Percentiles rank a stretch among this genome's conserved stretches.
Evolutionary conservation across 352 stramenopile species (phyloP).

Genomic region (Blastocystis sp.): DNA sequence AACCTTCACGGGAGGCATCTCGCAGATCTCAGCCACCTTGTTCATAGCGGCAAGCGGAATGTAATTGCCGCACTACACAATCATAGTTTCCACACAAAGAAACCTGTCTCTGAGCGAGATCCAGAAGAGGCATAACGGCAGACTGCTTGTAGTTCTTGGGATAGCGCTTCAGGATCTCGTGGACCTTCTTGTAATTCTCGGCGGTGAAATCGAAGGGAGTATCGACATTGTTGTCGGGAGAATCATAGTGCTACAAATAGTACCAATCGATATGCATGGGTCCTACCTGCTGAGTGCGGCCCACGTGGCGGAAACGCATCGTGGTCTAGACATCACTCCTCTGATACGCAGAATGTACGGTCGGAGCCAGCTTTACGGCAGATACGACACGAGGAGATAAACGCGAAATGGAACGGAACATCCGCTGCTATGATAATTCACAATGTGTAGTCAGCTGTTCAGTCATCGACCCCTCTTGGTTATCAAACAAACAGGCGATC

Average conservation of each 20-base stretch:
- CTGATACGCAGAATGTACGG: background rate
- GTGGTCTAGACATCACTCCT: background rate
- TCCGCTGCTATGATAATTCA: too few relatives aligned
- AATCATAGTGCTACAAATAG: constrained; percentile 56
- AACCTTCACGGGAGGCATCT: constrained; percentile 80
- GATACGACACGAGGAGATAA: background rate
- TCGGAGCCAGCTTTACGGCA: background rate
- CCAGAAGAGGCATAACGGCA: constrained; percentile 93
- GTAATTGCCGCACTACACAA: constrained; percentile 85
- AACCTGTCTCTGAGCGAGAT: constrained; percentile 78
- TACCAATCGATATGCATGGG: background rate
- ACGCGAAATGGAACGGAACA: background rate
- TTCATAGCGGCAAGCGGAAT: constrained; percentile 94
- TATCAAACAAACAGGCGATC: background rate
- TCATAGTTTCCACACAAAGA: constrained; percentile 58
- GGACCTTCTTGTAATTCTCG: constrained; percentile 87
- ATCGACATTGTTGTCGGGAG: constrained; percentile 78
- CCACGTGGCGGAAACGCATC: background rate
- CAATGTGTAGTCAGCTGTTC: background rate
- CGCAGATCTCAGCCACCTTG: constrained; percentile 95
- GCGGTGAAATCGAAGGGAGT: constrained; percentile 92
- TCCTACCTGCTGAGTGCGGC: background rate
- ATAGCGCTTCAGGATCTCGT: constrained; percentile 86
- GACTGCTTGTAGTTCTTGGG: constrained; percentile 96
- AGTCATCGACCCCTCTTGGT: background rate